A percentile compares a stretch with the other conserved stretches of the same genome.
Evolutionary conservation across 306 rosid genomes (phyloP).

Genomic region (Vachellia collinsii): DNA sequence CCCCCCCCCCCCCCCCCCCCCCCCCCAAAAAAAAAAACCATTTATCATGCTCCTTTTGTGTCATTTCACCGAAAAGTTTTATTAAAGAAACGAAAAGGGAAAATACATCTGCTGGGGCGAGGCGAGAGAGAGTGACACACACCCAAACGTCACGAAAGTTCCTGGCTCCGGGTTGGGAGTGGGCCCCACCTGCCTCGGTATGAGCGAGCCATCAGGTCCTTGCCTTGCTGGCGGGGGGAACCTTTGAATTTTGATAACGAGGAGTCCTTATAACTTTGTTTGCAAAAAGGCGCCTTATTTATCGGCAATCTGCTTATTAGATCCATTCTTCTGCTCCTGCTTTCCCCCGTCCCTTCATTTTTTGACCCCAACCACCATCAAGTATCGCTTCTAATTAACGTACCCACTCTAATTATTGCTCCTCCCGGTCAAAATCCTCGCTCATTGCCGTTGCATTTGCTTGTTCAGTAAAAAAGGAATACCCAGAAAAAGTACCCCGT

Average conservation of each 20-base stretch:
- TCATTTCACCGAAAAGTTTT: neutral
- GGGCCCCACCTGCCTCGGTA: neutral
- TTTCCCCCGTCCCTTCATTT: neutral
- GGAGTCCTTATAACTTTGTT: slow-evolving; percentile 11
- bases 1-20: no score
- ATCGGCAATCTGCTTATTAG: neutral
- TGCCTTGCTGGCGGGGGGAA: neutral
- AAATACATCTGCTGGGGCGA: no score
- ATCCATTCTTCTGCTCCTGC: neutral
- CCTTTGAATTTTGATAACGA: slow-evolving; percentile 4
- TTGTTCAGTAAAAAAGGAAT: neutral
- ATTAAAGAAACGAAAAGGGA: neutral
- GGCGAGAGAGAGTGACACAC: neutral
- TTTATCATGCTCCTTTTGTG: no score
- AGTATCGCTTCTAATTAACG: neutral
- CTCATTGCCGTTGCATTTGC: neutral
- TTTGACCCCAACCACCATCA: neutral
- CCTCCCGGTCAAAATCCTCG: neutral
- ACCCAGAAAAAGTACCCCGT: neutral
- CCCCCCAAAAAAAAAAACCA: no score
- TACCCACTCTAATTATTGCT: no score
- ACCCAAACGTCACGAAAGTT: neutral
- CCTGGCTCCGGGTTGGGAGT: neutral
- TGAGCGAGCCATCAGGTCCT: neutral
- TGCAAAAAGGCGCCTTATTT: neutral